Evolutionary conservation across 352 stramenopile genomes (phyloP), one percentile per base, ranked within the genome.

Genomic region (Globisporangium radiosum): DNA sequence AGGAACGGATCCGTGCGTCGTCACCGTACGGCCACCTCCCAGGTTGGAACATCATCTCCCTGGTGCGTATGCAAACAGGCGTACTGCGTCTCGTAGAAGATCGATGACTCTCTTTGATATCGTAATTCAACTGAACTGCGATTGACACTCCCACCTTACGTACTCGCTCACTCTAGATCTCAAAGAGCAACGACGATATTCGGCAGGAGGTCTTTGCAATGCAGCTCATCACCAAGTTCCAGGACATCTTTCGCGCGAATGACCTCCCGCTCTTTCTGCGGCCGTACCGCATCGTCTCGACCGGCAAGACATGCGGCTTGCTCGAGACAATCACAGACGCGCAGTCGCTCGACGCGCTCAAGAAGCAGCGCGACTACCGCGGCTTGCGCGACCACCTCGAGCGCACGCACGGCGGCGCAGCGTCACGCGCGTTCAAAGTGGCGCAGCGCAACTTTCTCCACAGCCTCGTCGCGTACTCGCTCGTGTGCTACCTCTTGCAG

Each of bases 121-220:
- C 25, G 25, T 33, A 33, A 33, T 33, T 3, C 25, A 2, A 7
- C 43, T 47, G 4, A 14, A 6, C 13, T 13, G 9, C 7, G 42
- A 5, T n/a, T 45, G 15, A 14, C 15, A 5, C 43, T 7, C n/a
- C 3, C 4, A 8, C 13, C 11, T 15, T 15, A 4, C 43, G 15
- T 7, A 43, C 39, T 43, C 39, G 4, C 11, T 5, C 11, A n/a
- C 11, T 3, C 11, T 13, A 87, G 65, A 98, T 99, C 69, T 92
- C 98, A 7, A 99, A 99, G 70, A 97, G 87, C 38, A 98, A 98
- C 68, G 96, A 98, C 68, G 95, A 98, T 63, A 81, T 98, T 55
- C 76, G 95, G 14, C 96, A 99, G 66, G 95, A 99, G 66, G 88
- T 96, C 11, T 98, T 98, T 71, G 88, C 94, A 3, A 95, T 98